Evolutionary conservation across 2,329 filamentous ascomycete species (phyloP).

Genomic region (Fusarium penzigii): DNA sequence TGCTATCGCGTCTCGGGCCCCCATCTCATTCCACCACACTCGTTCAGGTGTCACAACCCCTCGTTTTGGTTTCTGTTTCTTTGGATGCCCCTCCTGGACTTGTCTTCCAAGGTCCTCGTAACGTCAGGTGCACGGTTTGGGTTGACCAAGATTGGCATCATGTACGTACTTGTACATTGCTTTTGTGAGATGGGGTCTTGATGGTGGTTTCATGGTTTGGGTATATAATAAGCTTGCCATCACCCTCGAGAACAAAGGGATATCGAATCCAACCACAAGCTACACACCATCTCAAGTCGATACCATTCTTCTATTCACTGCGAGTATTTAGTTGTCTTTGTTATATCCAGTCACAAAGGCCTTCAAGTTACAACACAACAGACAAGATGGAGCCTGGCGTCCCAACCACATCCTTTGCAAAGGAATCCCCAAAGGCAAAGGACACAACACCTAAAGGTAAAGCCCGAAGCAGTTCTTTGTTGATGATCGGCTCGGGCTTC

Average conservation of each 20-base stretch:
- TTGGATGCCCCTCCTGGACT: background rate
- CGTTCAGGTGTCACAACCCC: slow-evolving; percentile 20
- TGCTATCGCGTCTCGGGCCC: slow-evolving; percentile 24
- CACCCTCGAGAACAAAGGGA: slow-evolving; percentile 21
- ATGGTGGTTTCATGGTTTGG: background rate
- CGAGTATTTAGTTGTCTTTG: background rate
- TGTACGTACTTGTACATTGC: background rate
- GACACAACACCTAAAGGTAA: slow-evolving; percentile 24
- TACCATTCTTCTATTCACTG: slow-evolving; percentile 8
- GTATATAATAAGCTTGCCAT: slow-evolving; percentile 24
- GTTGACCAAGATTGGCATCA: slow-evolving; percentile 16
- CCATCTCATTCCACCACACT: slow-evolving; percentile 13
- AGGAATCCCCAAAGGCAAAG: slow-evolving; percentile 28
- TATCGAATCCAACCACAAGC: background rate
- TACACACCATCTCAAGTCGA: slow-evolving; percentile 15
- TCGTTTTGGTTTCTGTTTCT: slow-evolving; percentile 6
- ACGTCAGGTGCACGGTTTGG: slow-evolving; percentile 18
- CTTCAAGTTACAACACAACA: background rate
- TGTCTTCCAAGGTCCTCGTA: slow-evolving; percentile 19
- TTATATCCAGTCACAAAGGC: slow-evolving; percentile 1
- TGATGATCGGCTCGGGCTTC: slow-evolving; percentile 31
- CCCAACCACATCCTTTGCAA: slow-evolving; percentile 28
- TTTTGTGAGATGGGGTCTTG: background rate
- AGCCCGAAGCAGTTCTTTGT: slow-evolving; percentile 25
- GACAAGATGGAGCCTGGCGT: slow-evolving; percentile 25